Base-by-base conservation (phyloP, 2,329 filamentous ascomycete species). In the Neurospora crassa region DNA sequence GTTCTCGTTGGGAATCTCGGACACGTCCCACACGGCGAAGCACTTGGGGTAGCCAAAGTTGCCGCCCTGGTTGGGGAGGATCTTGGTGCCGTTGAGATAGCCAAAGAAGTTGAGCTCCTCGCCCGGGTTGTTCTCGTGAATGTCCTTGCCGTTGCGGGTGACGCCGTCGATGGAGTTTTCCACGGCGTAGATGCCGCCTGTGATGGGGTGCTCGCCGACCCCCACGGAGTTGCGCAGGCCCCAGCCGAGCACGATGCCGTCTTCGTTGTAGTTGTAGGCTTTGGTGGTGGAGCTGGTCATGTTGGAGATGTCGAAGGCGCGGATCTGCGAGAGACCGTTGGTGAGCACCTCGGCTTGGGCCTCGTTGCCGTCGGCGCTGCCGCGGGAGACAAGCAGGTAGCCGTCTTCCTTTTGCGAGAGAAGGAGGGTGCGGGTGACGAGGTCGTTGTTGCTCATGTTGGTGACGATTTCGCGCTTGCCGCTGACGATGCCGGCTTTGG, bases 21-120 rank as follows among this genome's bases (percentile, higher is more conserved):
- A 75, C 0, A 85, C 84, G 68, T 87, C 83, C 90, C 90, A 92
- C 5, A 89, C 83, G 0, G 90, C 83, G 74, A 88, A 90, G 80
- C 91, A 93, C 59, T 83, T 81, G 3, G 91, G 91, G 76, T 92
- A 93, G 18, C 91, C 91, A 76, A 86, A 89, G 75, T 89, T 89
- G 0, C 74, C 73, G 24, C 78, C 80, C 71, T 78, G 77, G 3
- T 8, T 3, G 53, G 5, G 29, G 29, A 72, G 16, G 29, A 72
- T 37, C 0, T 72, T 75, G n/a, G 77, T 77, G 37, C 78, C 77
- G 74, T 79, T 79, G 67, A 92, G 81, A 71, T 84, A 86, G 3
- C 91, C 91, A 72, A 91, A 87, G 78, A 88, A 92, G 79, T 93
- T 93, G 78, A 94, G 80, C 79, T 93, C 90, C 77, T 93, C 91